phyloP scores from a whole-genome alignment of 495 filamentous ascomycete species.

The Xylaria bambusicola region DNA sequence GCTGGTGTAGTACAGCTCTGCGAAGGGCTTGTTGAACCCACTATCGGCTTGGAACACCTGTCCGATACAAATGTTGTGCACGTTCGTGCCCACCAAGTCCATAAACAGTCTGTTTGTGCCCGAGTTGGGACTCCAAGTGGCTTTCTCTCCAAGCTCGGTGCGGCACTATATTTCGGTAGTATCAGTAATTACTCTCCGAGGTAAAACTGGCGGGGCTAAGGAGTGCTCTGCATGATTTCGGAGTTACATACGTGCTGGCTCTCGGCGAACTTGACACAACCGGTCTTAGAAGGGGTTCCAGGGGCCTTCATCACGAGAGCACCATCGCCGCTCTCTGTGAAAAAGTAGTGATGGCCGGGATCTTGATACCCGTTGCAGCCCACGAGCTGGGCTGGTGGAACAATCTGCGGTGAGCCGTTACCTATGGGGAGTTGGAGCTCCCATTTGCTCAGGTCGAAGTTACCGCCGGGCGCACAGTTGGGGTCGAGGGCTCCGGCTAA shows the following conservation, averaged over 20 bases:
- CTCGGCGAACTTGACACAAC: conserved; percentile 40
- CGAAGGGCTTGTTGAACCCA: conserved; percentile 38
- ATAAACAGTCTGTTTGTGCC: conserved; percentile 37
- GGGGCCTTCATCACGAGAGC: conserved; percentile 41
- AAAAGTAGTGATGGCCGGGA: conserved; percentile 34
- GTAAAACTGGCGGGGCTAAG: background rate
- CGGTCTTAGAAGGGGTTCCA: conserved; percentile 27
- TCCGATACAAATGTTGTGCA: conserved; percentile 40
- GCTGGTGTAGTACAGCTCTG: conserved; percentile 39
- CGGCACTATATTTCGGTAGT: conserved; percentile 30
- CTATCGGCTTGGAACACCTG: conserved; percentile 40
- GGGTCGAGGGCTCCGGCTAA: conserved; percentile 24
- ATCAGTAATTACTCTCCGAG: conserved; percentile 1
- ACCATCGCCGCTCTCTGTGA: conserved; percentile 33
- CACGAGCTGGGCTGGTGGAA: conserved; percentile 28
- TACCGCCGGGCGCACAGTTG: conserved; percentile 41
- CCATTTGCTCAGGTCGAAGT: conserved; percentile 38
- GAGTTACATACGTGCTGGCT: conserved; percentile 30
- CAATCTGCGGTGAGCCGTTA: conserved; percentile 27
- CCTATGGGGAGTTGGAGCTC: conserved; percentile 44
- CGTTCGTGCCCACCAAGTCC: conserved; percentile 30
- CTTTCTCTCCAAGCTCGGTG: conserved; percentile 43
- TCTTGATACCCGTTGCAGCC: conserved; percentile 41
- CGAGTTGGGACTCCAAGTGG: conserved; percentile 35
- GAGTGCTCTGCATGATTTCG: background rate